Evolutionary conservation across 441 rosid species (phyloP), one percentile per base, ranked within the genome.

Genomic region (Adansonia gregorii): DNA sequence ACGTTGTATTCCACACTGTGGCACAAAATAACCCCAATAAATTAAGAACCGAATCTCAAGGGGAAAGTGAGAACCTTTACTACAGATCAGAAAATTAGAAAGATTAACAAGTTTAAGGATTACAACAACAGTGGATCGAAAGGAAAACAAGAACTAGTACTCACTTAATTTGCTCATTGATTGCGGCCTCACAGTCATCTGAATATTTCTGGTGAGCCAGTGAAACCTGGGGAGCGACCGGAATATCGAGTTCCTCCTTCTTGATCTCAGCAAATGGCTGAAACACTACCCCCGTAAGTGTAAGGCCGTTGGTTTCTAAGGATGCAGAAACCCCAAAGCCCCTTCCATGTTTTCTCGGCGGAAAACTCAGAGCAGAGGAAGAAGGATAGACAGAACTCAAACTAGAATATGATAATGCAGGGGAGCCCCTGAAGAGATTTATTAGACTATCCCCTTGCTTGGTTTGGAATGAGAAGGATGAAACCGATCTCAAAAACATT

Each of bases 1-100:
- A 88, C 94, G 69, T 83, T 92, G 88, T 95, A 95, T 80, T 94
- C 99, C 88, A 95, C 97, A 82, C 98, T 95, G 89, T 17, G 14
- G 79, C 48, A 56, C 60, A 68, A 17, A 63, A 74, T 46, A 48
- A 46, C 35, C 31, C 14, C 73, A 27, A 6, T 56, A 68, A 46
- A 17, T 10, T 46, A 48, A 68, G 51, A 48, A 46, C 73, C 8
- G 12, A 56, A 56, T 56, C 22, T 56, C 27, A 56, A 56, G 61
- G 3, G 12, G 0, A 19, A 56, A 8, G 7, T 7, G 27, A 17
- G 20, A 56, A 7, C 4, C 10, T 55, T 55, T 9, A 17, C 60
- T 6, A 55, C 19, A 56, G 24, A 56, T 56, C 24, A 56, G 27
- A 8, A 19, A 17, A 12, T 11, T 2, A 49, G 0, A 49, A 49